Percentiles rank a stretch among this genome's conserved stretches.
Conservation (phyloP, 2,329 filamentous ascomycete species). For the Fusarium oxysporum region DNA sequence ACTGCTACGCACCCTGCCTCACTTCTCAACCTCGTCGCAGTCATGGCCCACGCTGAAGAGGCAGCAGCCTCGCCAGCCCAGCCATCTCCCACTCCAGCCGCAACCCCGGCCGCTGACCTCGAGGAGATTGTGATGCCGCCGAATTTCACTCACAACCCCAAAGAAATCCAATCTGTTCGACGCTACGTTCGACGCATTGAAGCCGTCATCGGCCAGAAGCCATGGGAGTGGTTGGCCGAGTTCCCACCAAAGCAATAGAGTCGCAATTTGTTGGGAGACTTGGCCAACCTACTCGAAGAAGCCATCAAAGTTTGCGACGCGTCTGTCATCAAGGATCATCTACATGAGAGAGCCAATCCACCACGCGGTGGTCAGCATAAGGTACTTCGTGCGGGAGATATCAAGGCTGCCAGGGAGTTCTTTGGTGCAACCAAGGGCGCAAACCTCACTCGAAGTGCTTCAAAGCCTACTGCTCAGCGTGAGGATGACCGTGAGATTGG, state of each 20-base stretch:
- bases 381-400: not conserved
- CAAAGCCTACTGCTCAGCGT: not conserved
- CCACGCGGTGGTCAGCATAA: not conserved
- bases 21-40: not conserved
- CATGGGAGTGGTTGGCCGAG: constrained; percentile 14
- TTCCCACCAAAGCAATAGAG: constrained; percentile 2
- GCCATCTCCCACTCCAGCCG: not conserved
- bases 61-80: too few species aligned
- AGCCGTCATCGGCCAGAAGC: not conserved
- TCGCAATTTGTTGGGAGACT: not conserved
- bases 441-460: not conserved
- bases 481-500: not conserved
- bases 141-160: not conserved
- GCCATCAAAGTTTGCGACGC: not conserved
- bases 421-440: not conserved
- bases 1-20: accelerated
- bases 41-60: not conserved
- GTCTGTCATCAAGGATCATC: not conserved
- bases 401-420: not conserved
- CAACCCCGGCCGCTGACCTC: not conserved
- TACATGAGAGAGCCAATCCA: not conserved
- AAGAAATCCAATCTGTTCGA: not conserved
- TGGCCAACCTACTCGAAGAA: constrained; percentile 6
- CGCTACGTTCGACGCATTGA: constrained; percentile 5
- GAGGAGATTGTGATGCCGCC: not conserved